Evolutionary conservation across 768 basidiomycete genomes (phyloP), one percentile per base, ranked within the genome.

Genomic region (Leucocoprinus sp.): DNA sequence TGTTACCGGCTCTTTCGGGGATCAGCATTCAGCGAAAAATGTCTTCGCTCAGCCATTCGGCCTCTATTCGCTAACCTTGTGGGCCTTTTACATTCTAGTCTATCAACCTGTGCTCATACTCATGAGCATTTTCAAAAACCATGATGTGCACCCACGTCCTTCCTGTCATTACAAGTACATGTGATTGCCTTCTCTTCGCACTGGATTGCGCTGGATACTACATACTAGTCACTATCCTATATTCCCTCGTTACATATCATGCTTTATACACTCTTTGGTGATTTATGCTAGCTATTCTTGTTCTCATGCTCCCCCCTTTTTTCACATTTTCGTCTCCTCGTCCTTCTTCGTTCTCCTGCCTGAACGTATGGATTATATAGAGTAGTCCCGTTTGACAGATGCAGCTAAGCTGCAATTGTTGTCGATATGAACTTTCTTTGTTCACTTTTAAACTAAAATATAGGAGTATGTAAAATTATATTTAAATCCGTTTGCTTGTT

Each of bases 161-260:
- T 37, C 42, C 40, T 48, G 46, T 48, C 48, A 49, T 19, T 49
- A 44, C 38, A 38, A 34, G 29, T 53, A 45, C 44, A 46, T 49
- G 42, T 50, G 42, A 50, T 21, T 28, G 9, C 7, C 7, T 40
- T 42, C 27, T 17, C 17, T 38, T 37, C 36, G 27, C 48, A 37
- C 39, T 24, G 24, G 31, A 6, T 41, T 23, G 39, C 46, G 40
- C 39, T 37, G 40, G 46, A 36, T 33, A 24, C 15, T 15, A 22
- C 21, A 33, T 8, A 5, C 9, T 31, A 31, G 31, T 11, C 28
- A 42, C 36, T 50, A 47, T 44, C 18, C 22, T 38, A 48, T 22
- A 24, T 40, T 39, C 23, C 14, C 7, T 37, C 40, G 31, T 28
- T 39, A 14, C 37, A 37, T 38, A 31, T 14, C 14, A 35, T 42